Conservation (phyloP, 352 stramenopile species). For the Globisporangium acanthophoron region DNA sequence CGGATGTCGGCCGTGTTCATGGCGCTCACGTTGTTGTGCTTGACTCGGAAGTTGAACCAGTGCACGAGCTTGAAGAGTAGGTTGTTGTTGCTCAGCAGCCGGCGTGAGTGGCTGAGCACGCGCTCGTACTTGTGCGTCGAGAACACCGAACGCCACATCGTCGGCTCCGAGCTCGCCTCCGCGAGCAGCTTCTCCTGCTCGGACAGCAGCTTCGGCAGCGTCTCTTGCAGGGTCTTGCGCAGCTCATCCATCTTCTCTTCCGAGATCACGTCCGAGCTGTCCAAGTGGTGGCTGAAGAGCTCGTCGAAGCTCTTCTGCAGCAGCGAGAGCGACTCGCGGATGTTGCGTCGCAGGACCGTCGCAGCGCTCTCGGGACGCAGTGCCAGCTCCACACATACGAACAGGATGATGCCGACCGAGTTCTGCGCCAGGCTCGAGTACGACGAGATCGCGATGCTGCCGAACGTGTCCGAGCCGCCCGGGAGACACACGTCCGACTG, state of each 20-base stretch:
- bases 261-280: constrained; percentile 37
- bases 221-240: constrained; percentile 45
- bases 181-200: constrained; percentile 54
- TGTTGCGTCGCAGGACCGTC: constrained; percentile 59
- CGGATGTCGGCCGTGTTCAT: constrained; percentile 44
- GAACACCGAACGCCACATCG: constrained; percentile 64
- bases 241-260: constrained; percentile 46
- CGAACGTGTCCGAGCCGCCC: constrained; percentile 28
- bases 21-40: constrained; percentile 36
- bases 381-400: constrained; percentile 62
- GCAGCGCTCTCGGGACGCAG: constrained; percentile 67
- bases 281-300: constrained; percentile 68
- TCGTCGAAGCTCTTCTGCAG: constrained; percentile 56
- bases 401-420: constrained; percentile 65
- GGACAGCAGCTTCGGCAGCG: constrained; percentile 44
- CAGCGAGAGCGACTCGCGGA: constrained; percentile 58
- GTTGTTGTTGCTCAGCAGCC: constrained; percentile 79
- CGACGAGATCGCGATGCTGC: constrained; percentile 50
- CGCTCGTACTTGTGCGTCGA: constrained; percentile 69
- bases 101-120: constrained; percentile 50
- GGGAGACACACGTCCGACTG: constrained; percentile 52
- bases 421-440: constrained; percentile 77
- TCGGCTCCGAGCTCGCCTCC: constrained; percentile 57
- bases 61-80: constrained; percentile 69
- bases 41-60: constrained; percentile 69